These are phyloP conservation scores for Mycena pura DNA, from an alignment of 768 basidiomycete species.

Conservation along the genomic window DNA sequence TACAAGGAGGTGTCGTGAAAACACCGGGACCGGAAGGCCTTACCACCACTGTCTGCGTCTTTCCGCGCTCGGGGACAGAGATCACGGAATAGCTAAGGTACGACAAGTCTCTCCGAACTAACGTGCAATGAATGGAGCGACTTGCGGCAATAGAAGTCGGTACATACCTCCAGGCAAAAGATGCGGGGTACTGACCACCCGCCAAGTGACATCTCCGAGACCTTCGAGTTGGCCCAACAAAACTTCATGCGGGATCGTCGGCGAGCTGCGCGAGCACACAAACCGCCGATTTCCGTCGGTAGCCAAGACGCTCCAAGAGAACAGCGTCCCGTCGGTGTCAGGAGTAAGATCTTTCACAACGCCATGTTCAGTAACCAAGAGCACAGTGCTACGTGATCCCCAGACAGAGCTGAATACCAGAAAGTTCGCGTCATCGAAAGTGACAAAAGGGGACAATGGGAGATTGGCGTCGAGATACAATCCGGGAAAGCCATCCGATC, in stretches of 20 bases:
- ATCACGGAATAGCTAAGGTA: constrained; percentile 51
- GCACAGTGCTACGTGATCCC: constrained; percentile 59
- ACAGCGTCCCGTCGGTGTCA: constrained; percentile 38
- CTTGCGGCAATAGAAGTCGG: background rate
- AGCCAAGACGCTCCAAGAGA: constrained; percentile 62
- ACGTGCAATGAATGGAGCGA: no score
- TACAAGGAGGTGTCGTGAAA: constrained; percentile 49
- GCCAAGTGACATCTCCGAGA: constrained; percentile 38
- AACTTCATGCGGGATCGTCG: constrained; percentile 53
- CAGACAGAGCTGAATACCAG: constrained; percentile 58
- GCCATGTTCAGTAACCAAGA: constrained; percentile 53
- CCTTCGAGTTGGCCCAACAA: constrained; percentile 50
- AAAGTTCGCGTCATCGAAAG: constrained; percentile 27
- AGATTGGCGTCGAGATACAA: constrained; percentile 60
- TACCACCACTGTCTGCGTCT: constrained; percentile 63
- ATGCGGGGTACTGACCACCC: constrained; percentile 49
- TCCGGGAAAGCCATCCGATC: constrained; percentile 60
- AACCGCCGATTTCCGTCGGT: constrained; percentile 51
- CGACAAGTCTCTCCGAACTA: constrained; percentile 52
- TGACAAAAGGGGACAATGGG: constrained; percentile 47
- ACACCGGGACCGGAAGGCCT: constrained; percentile 34
- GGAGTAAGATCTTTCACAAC: constrained; percentile 52
- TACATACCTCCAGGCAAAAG: constrained; percentile 50
- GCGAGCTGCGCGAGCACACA: constrained; percentile 58
- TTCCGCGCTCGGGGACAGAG: constrained; percentile 54